phyloP scores from a whole-genome alignment of 805 yeast genomes.

The Starmerella stellata region DNA sequence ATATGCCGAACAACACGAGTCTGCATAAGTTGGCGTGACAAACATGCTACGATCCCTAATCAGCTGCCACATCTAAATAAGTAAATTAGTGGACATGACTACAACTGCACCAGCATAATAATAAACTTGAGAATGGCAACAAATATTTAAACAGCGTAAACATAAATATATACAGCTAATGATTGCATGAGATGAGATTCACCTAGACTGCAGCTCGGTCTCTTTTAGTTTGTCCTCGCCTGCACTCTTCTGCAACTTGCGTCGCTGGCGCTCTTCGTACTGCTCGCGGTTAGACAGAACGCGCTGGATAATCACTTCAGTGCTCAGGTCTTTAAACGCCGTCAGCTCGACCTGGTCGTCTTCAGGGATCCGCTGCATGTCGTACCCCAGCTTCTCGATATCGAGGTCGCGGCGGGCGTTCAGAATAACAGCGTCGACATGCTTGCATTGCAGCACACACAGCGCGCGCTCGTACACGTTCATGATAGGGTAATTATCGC shows the following conservation, averaged over 20 bases:
- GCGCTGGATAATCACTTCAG: slow-evolving; percentile 55
- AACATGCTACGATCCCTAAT: too few relatives aligned
- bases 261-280: slow-evolving; percentile 71
- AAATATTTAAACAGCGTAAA: too few relatives aligned
- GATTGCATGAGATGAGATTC: too few relatives aligned
- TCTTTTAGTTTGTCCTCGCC: slow-evolving; percentile 26
- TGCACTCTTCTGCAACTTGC: slow-evolving; percentile 67
- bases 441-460: slow-evolving; percentile 73
- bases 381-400: background rate
- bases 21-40: too few relatives aligned
- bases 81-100: too few relatives aligned
- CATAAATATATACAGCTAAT: too few relatives aligned
- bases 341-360: background rate
- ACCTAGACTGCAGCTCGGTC: background rate
- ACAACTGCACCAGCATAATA: too few relatives aligned
- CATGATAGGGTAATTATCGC: slow-evolving; percentile 66
- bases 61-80: too few relatives aligned
- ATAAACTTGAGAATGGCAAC: too few relatives aligned
- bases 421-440: slow-evolving; percentile 61
- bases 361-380: background rate
- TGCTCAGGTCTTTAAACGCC: slow-evolving; percentile 45
- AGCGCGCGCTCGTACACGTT: slow-evolving; percentile 66
- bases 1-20: too few relatives aligned
- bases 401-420: slow-evolving; percentile 24
- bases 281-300: slow-evolving; percentile 48